Conservation (phyloP, 2,329 filamentous ascomycete species). For the Hymenoscyphus fraxineus region DNA sequence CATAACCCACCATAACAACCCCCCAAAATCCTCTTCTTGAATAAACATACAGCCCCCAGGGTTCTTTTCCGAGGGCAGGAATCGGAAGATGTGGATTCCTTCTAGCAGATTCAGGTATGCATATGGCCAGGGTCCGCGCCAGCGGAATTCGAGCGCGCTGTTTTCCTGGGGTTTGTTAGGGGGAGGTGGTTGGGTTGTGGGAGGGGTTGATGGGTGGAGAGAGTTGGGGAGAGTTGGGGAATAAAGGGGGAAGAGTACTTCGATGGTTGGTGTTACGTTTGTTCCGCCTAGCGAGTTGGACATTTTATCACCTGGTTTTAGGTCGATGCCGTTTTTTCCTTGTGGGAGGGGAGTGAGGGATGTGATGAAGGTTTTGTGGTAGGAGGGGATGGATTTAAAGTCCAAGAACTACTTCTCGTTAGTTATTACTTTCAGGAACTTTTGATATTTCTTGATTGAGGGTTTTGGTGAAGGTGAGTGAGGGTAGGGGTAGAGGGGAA, state of each 20-base stretch:
- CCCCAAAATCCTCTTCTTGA: slow-evolving; percentile 3
- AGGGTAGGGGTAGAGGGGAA: not conserved
- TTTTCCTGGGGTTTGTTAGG: not conserved
- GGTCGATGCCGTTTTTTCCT: slow-evolving; percentile 2
- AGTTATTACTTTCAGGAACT: too few species aligned
- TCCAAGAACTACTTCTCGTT: not conserved
- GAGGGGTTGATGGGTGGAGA: not conserved
- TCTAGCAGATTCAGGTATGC: slow-evolving; percentile 9
- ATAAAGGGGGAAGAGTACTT: not conserved
- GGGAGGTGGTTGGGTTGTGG: not conserved
- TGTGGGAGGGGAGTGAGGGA: slow-evolving; percentile 2
- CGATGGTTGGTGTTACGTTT: not conserved
- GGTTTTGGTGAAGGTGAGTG: not conserved
- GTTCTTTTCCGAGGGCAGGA: not conserved
- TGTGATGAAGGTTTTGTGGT: slow-evolving; percentile 1
- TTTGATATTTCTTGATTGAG: not conserved
- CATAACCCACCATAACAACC: slow-evolving; percentile 4
- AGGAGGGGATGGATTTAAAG: not conserved
- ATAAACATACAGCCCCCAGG: not conserved
- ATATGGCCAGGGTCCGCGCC: slow-evolving; percentile 7
- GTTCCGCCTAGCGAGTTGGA: slow-evolving; percentile 4
- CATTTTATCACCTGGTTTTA: slow-evolving; percentile 3
- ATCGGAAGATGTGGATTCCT: slow-evolving; percentile 3
- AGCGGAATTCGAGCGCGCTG: slow-evolving; percentile 1
- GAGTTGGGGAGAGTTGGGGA: not conserved